Evolutionary conservation across 768 basidiomycete genomes (phyloP).

Genomic region (Phaeolepiota aurea): DNA sequence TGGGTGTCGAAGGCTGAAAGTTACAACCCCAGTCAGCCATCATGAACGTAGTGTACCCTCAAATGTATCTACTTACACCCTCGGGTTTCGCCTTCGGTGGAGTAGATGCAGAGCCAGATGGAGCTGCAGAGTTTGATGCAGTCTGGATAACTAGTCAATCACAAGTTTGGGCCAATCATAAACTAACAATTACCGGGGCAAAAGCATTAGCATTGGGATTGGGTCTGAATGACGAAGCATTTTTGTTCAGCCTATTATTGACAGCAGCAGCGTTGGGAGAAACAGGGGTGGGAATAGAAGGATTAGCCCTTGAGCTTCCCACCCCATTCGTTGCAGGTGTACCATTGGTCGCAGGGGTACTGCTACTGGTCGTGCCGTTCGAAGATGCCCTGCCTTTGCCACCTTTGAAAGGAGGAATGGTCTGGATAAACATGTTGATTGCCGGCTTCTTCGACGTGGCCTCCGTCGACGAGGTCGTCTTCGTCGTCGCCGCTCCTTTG

Average conservation of each 20-base stretch:
- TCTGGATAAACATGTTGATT: slow-evolving; percentile 74
- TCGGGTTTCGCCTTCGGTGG: slow-evolving; percentile 64
- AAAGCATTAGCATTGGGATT: slow-evolving; percentile 74
- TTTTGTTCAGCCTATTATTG: slow-evolving; percentile 66
- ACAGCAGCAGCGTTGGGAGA: slow-evolving; percentile 46
- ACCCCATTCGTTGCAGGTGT: background rate
- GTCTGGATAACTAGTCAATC: background rate
- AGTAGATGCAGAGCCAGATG: slow-evolving; percentile 34
- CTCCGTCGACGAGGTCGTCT: slow-evolving; percentile 9
- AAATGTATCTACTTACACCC: slow-evolving; percentile 22
- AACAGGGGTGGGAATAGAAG: slow-evolving; percentile 14
- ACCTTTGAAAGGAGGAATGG: slow-evolving; percentile 89
- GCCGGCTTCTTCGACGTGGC: slow-evolving; percentile 32
- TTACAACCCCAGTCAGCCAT: too few species aligned
- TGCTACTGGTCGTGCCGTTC: slow-evolving; percentile 20
- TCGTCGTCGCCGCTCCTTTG: slow-evolving; percentile 22
- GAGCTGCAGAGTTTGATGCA: slow-evolving; percentile 36
- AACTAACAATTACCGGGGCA: slow-evolving; percentile 45
- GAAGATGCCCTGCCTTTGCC: slow-evolving; percentile 14
- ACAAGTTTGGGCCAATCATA: slow-evolving; percentile 5
- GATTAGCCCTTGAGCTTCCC: background rate
- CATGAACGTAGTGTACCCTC: background rate
- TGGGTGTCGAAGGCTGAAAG: slow-evolving; percentile 37
- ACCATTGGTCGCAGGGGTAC: slow-evolving; percentile 16
- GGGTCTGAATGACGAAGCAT: slow-evolving; percentile 87